A percentile compares a stretch with the other conserved stretches of the same genome.
These are phyloP conservation scores for Tilletia horrida DNA, from an alignment of 1,284 basidiomycete species.

Conservation along the genomic window DNA sequence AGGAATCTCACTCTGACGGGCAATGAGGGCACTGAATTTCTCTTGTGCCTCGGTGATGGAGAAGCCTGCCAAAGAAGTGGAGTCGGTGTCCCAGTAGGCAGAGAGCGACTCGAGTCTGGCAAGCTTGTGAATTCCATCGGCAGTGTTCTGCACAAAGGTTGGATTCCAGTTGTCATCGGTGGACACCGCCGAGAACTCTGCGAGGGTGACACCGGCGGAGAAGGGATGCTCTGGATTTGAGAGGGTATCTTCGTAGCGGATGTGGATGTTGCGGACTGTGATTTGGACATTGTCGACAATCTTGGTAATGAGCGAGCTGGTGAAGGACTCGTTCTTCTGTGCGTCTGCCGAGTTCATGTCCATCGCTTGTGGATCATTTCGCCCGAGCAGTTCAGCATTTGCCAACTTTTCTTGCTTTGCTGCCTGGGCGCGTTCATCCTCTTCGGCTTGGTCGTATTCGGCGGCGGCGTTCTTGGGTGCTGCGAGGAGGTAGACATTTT, in stretches of 20 bases:
- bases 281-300: conserved; percentile 96
- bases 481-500: conserved; percentile 94
- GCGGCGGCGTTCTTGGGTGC: conserved; percentile 72
- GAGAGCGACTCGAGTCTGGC: conserved; percentile 83
- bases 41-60: conserved; percentile 67
- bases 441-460: conserved; percentile 75
- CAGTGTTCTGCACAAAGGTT: conserved; percentile 89
- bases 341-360: conserved; percentile 61
- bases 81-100: conserved; percentile 94
- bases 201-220: conserved; percentile 85
- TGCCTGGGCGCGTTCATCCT: conserved; percentile 75
- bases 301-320: conserved; percentile 80
- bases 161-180: conserved; percentile 87
- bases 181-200: conserved; percentile 87
- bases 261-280: conserved; percentile 64
- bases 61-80: conserved; percentile 71
- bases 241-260: conserved; percentile 92
- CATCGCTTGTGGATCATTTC: conserved; percentile 29
- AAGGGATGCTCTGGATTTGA: conserved; percentile 97
- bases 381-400: conserved; percentile 74
- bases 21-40: conserved; percentile 70
- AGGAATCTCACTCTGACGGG: conserved; percentile 35
- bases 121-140: conserved; percentile 87
- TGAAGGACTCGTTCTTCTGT: conserved; percentile 73
- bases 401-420: conserved; percentile 84